Percentiles rank a stretch among this genome's conserved stretches.
Evolutionary conservation across 176 grass and related monocot genomes (phyloP).

Genomic region (Aegilops longissima): DNA sequence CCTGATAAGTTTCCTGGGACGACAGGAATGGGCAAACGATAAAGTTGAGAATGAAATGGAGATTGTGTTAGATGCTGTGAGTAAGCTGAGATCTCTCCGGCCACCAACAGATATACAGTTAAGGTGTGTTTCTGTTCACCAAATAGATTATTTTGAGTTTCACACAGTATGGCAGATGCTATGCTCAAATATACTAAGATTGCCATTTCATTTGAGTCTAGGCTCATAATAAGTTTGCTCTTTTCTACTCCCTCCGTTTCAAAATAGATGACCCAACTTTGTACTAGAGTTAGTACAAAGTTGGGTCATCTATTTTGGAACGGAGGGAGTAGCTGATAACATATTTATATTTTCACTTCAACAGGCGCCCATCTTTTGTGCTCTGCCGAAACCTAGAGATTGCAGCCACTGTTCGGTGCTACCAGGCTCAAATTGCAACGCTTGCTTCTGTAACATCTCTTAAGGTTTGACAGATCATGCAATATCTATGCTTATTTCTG

Average conservation of each 20-base stretch:
- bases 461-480: slow-evolving; percentile 40
- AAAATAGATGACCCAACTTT: too few species aligned
- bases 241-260: neutral
- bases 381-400: slow-evolving; percentile 53
- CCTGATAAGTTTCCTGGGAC: neutral
- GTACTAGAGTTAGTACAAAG: too few species aligned
- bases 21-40: slow-evolving; percentile 70
- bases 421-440: slow-evolving; percentile 59
- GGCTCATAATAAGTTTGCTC: neutral
- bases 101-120: slow-evolving; percentile 64
- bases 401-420: slow-evolving; percentile 40
- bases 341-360: neutral
- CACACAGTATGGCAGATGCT: neutral
- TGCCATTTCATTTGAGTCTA: neutral
- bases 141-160: neutral
- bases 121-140: slow-evolving; percentile 36
- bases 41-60: slow-evolving; percentile 76
- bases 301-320: too few species aligned
- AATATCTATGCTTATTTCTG: neutral
- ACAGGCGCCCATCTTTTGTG: slow-evolving; percentile 54
- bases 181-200: neutral
- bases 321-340: neutral
- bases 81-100: slow-evolving; percentile 66
- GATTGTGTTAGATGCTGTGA: slow-evolving; percentile 64
- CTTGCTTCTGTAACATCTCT: slow-evolving; percentile 66